These are phyloP conservation scores for Eucalyptus caleyi DNA, from an alignment of 345 rosid species.

Conservation along the genomic window DNA sequence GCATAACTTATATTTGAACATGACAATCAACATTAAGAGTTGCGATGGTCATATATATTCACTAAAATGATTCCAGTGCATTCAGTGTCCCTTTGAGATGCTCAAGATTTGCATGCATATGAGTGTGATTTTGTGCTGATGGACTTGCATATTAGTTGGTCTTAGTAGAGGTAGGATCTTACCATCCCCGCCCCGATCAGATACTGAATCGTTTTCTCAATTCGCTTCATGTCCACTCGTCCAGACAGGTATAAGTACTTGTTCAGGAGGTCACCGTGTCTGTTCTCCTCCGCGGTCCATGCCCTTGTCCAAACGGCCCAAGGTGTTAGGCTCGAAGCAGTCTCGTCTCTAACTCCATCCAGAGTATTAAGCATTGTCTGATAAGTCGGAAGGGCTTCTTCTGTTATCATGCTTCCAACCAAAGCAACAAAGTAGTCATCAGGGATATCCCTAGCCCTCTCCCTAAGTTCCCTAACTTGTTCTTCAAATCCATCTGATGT, in stretches of 20 bases:
- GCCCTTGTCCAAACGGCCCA: conserved; percentile 66
- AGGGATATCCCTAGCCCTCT: conserved; percentile 74
- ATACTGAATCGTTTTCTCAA: conserved; percentile 64
- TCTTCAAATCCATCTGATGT: conserved; percentile 72
- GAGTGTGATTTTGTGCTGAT: neutral
- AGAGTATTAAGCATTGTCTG: conserved; percentile 64
- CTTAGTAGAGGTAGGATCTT: neutral
- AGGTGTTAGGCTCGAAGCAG: conserved; percentile 64
- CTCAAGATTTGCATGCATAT: neutral
- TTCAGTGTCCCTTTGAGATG: neutral
- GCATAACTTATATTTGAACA: neutral
- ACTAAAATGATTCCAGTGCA: neutral
- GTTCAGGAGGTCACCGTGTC: conserved; percentile 59
- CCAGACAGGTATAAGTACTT: conserved; percentile 54
- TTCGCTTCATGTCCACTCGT: conserved; percentile 52
- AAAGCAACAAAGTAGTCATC: conserved; percentile 81
- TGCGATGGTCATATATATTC: neutral
- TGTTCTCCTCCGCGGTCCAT: conserved; percentile 66
- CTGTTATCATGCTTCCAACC: conserved; percentile 81
- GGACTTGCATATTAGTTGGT: neutral
- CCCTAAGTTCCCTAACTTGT: conserved; percentile 66
- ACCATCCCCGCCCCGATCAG: conserved; percentile 65
- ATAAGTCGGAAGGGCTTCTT: conserved; percentile 77
- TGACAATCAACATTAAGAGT: neutral
- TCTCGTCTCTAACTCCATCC: conserved; percentile 67